Evolutionary conservation across 129 eudicot species (phyloP).

Genomic region (Centrapalus pauciflorus): DNA sequence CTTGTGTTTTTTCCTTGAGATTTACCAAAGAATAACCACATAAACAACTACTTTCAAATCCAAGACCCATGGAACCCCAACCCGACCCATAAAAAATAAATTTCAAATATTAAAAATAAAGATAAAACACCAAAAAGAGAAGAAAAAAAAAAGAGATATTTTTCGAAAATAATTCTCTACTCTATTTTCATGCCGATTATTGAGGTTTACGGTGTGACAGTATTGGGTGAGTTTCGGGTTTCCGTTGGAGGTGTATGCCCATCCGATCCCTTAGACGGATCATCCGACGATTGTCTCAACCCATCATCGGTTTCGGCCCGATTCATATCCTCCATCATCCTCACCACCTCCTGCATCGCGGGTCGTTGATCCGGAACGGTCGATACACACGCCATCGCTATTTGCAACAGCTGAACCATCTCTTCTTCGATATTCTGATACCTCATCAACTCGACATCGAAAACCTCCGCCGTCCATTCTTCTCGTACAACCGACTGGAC

Average conservation of each 20-base stretch:
- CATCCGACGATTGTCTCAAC: conserved; percentile 73
- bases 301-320: conserved; percentile 74
- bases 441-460: conserved; percentile 77
- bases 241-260: conserved; percentile 73
- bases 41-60: conserved; percentile 31
- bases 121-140: conserved; percentile 23
- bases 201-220: conserved; percentile 48
- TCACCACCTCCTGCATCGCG: conserved; percentile 69
- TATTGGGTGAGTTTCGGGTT: conserved; percentile 52
- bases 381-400: conserved; percentile 86
- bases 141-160: neutral
- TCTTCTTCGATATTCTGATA: conserved; percentile 81
- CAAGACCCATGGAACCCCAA: conserved; percentile 24
- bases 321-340: conserved; percentile 77
- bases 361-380: conserved; percentile 82
- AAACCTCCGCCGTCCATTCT: conserved; percentile 96
- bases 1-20: conserved; percentile 11
- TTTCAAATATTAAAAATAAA: conserved; percentile 22
- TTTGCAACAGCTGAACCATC: conserved; percentile 87
- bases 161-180: conserved; percentile 26
- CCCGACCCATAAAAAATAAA: conserved; percentile 20
- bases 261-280: conserved; percentile 76
- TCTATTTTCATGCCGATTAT: conserved; percentile 20
- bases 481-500: conserved; percentile 85
- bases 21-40: conserved; percentile 32